phyloP scores from a whole-genome alignment of 768 basidiomycete genomes.

The Lyophyllum decastes region DNA sequence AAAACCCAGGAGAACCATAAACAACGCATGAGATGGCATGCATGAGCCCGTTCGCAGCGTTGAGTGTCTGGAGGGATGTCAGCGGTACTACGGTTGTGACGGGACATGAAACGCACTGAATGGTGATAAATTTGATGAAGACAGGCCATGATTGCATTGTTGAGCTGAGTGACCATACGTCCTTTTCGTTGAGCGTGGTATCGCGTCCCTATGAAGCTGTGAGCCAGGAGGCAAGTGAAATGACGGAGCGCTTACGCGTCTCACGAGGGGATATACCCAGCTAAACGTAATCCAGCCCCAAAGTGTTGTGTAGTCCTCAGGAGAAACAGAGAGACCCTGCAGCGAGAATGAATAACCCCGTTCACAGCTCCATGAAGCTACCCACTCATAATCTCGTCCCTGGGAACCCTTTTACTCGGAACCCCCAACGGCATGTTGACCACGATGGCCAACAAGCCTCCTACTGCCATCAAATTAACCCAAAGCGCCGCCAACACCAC shows the following conservation, averaged over 20 bases:
- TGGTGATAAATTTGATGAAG: slow-evolving; percentile 50
- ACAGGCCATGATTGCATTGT: slow-evolving; percentile 67
- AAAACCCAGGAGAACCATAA: too few species aligned
- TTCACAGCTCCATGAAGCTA: slow-evolving; percentile 4
- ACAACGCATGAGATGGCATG: slow-evolving; percentile 71
- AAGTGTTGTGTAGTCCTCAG: slow-evolving; percentile 77
- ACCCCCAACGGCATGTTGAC: slow-evolving; percentile 65
- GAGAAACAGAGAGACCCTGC: slow-evolving; percentile 58
- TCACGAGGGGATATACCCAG: slow-evolving; percentile 71
- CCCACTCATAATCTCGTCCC: slow-evolving; percentile 68
- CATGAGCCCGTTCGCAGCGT: slow-evolving; percentile 54
- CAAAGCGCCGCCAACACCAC: slow-evolving; percentile 28
- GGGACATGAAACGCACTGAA: slow-evolving; percentile 27
- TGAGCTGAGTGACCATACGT: slow-evolving; percentile 74
- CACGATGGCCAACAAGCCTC: slow-evolving; percentile 45
- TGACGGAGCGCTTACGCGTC: slow-evolving; percentile 32
- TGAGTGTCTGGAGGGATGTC: slow-evolving; percentile 25
- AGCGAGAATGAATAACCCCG: not conserved
- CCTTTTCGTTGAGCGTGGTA: slow-evolving; percentile 65
- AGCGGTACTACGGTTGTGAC: not conserved
- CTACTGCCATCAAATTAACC: slow-evolving; percentile 45
- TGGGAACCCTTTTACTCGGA: slow-evolving; percentile 53
- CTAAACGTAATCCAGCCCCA: slow-evolving; percentile 72
- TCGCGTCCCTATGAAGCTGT: slow-evolving; percentile 37
- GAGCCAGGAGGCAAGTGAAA: not conserved